Percentiles rank a stretch among this genome's conserved stretches.
phyloP scores from a whole-genome alignment of 768 basidiomycete species.

The Pholiota molesta region DNA sequence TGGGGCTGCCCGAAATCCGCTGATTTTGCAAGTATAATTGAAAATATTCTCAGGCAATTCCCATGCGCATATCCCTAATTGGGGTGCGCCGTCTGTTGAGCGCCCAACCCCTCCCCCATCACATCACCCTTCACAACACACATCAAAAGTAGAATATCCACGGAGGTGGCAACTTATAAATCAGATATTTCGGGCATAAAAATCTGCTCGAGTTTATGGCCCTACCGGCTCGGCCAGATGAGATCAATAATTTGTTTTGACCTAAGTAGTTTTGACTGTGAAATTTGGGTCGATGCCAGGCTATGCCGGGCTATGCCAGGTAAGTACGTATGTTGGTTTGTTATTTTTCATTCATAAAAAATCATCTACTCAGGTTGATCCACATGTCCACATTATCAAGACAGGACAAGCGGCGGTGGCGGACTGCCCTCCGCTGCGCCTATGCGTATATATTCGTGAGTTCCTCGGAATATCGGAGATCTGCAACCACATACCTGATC shows the following conservation, averaged over 20 bases:
- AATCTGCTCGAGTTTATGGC: not conserved
- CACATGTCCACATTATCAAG: too few species aligned
- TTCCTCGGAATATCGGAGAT: not conserved
- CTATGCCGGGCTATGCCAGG: too few species aligned
- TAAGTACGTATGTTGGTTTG: too few species aligned
- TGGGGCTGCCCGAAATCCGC: not conserved
- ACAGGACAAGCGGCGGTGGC: too few species aligned
- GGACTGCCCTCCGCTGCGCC: too few species aligned
- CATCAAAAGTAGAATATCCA: not conserved
- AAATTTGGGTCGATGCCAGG: too few species aligned
- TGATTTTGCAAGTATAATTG: not conserved
- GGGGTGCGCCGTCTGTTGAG: not conserved
- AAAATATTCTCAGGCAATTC: not conserved
- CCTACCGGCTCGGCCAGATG: not conserved
- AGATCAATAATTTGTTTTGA: too few species aligned
- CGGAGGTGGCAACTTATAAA: not conserved
- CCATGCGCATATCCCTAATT: slow-evolving; percentile 1
- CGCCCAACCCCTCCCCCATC: slow-evolving; percentile 1
- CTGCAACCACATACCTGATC: too few species aligned
- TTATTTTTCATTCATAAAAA: too few species aligned
- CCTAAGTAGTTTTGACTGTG: too few species aligned
- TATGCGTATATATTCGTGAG: not conserved
- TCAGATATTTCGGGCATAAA: not conserved
- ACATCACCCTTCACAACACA: not conserved
- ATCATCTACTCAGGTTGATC: too few species aligned